A percentile compares a stretch with the other conserved stretches of the same genome.
Evolutionary conservation across 345 rosid species (phyloP).

Genomic region (Sapria himalayana): DNA sequence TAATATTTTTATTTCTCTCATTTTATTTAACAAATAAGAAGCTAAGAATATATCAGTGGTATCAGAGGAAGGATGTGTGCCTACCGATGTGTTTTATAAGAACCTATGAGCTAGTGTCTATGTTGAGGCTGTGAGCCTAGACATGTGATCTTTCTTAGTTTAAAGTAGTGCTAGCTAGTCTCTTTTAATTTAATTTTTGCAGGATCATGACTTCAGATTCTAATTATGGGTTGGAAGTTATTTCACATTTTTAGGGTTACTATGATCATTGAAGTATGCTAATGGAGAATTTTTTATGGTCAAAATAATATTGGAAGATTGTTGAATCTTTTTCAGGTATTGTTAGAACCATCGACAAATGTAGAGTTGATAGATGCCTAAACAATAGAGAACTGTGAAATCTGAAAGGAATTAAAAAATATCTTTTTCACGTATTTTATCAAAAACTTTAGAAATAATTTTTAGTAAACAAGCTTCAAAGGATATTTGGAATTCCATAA

Average conservation of each 20-base stretch:
- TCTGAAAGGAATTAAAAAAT: conserved; percentile 1
- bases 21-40: too few species aligned
- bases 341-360: too few species aligned
- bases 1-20: too few species aligned
- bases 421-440: conserved; percentile 3
- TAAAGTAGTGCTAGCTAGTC: background rate
- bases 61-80: too few species aligned
- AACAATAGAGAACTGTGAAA: background rate
- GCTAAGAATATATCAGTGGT: too few species aligned
- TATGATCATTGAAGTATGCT: background rate
- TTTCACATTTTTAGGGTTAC: background rate
- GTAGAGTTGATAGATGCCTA: too few species aligned
- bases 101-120: too few species aligned
- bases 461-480: background rate
- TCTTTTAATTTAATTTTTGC: background rate
- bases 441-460: background rate
- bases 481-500: background rate
- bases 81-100: too few species aligned
- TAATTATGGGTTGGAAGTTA: background rate
- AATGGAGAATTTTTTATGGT: too few species aligned
- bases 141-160: too few species aligned
- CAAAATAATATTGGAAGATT: background rate
- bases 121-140: too few species aligned
- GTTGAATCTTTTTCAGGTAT: too few species aligned
- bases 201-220: background rate